Percentiles rank a stretch among this genome's conserved stretches.
Evolutionary conservation across 2,329 filamentous ascomycete species (phyloP).

Genomic region (Cladosporium phlei): DNA sequence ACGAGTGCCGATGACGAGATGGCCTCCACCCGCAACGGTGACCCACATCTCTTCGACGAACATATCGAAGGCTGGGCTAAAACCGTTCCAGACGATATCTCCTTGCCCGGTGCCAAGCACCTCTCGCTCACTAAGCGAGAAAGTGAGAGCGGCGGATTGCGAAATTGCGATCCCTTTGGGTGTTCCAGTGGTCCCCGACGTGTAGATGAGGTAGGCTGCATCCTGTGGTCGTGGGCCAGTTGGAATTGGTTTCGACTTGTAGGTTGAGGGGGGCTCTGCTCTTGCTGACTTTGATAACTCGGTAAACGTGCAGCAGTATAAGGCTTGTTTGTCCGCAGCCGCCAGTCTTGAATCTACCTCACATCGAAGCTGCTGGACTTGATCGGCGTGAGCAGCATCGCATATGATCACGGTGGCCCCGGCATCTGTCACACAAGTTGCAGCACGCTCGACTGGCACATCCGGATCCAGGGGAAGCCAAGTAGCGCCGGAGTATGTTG

Average conservation of each 20-base stretch:
- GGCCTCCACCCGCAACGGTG: constrained; percentile 21
- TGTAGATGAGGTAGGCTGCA: constrained; percentile 27
- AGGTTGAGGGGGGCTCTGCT: neutral
- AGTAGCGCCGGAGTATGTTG: constrained; percentile 24
- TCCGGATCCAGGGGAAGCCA: constrained; percentile 25
- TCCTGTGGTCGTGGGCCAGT: constrained; percentile 5
- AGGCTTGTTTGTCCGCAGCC: neutral
- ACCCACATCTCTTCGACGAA: constrained; percentile 27
- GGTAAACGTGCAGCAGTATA: constrained; percentile 15
- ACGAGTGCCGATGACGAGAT: constrained; percentile 21
- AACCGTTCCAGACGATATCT: constrained; percentile 2
- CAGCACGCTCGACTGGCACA: constrained; percentile 21
- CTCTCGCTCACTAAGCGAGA: constrained; percentile 19
- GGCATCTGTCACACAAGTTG: constrained; percentile 18
- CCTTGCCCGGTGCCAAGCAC: constrained; percentile 16
- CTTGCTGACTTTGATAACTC: constrained; percentile 6
- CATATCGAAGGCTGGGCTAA: constrained; percentile 23
- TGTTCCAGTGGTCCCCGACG: constrained; percentile 26
- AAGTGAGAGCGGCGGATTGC: constrained; percentile 13
- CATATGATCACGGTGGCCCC: constrained; percentile 18
- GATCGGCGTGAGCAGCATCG: constrained; percentile 18
- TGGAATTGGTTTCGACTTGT: too few relatives aligned
- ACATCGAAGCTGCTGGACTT: constrained; percentile 16
- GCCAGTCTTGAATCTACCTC: constrained; percentile 7
- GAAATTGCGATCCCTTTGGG: constrained; percentile 26